Evolutionary conservation across 1,284 basidiomycete genomes (phyloP).

Genomic region (Apiotrichum akiyoshidainum): DNA sequence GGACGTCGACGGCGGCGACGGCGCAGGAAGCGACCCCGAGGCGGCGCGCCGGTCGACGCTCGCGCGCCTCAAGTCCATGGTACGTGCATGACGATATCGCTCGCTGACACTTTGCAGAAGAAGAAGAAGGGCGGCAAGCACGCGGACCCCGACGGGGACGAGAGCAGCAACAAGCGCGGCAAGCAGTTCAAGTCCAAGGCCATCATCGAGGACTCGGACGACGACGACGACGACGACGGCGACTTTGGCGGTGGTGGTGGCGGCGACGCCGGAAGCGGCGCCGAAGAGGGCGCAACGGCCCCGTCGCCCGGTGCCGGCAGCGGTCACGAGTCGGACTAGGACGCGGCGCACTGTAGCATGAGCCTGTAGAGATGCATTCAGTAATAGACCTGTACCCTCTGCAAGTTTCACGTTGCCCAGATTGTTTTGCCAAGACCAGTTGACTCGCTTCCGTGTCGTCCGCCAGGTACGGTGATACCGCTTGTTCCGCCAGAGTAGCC

Average conservation of each 20-base stretch:
- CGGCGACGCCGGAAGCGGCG: background rate
- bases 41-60: constrained; percentile 21
- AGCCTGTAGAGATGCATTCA: too few relatives aligned
- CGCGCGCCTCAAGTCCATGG: constrained; percentile 32
- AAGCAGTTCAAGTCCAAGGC: constrained; percentile 49
- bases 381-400: too few relatives aligned
- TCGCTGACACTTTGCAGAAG: constrained; percentile 15
- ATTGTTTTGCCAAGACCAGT: too few relatives aligned
- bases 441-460: too few relatives aligned
- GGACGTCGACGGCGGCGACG: constrained; percentile 22
- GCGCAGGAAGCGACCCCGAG: constrained; percentile 22
- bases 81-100: background rate
- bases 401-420: too few relatives aligned
- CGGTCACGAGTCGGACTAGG: too few relatives aligned
- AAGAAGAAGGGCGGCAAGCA: constrained; percentile 11
- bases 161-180: constrained; percentile 25
- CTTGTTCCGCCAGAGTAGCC: too few relatives aligned
- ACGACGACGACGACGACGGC: constrained; percentile 27
- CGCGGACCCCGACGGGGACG: constrained; percentile 37
- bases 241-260: background rate
- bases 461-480: too few relatives aligned
- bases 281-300: too few relatives aligned
- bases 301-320: too few relatives aligned
- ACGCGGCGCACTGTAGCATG: too few relatives aligned
- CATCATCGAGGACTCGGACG: constrained; percentile 44